These are phyloP conservation scores for Globisporangium paddicum DNA, from an alignment of 352 stramenopile genomes.

Conservation along the genomic window DNA sequence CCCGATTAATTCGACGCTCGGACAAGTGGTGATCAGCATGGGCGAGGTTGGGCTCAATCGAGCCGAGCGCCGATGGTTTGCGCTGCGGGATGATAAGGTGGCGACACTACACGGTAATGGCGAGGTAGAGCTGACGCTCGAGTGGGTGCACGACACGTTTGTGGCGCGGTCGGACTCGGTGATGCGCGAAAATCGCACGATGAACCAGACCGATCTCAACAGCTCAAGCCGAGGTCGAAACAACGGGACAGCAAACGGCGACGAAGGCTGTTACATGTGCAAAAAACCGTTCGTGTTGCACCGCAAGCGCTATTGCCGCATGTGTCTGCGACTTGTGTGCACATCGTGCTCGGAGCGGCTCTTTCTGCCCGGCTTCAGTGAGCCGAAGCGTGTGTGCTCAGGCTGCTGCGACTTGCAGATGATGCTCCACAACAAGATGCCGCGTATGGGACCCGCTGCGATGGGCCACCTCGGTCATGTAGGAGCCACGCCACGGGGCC, in stretches of 20 bases:
- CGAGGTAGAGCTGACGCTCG: slow-evolving; percentile 85
- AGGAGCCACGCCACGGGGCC: slow-evolving; percentile 3
- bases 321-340: slow-evolving; percentile 82
- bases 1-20: slow-evolving; percentile 69
- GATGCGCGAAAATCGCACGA: slow-evolving; percentile 60
- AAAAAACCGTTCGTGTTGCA: slow-evolving; percentile 78
- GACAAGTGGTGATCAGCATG: slow-evolving; percentile 72
- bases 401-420: slow-evolving; percentile 86
- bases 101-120: slow-evolving; percentile 61
- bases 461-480: slow-evolving; percentile 12
- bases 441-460: slow-evolving; percentile 32
- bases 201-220: slow-evolving; percentile 5
- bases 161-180: slow-evolving; percentile 85
- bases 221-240: slow-evolving; percentile 13
- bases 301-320: slow-evolving; percentile 77
- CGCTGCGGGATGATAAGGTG: slow-evolving; percentile 68
- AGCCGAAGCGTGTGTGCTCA: slow-evolving; percentile 82
- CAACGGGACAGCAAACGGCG: slow-evolving; percentile 18
- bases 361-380: slow-evolving; percentile 83
- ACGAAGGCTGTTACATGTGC: slow-evolving; percentile 80
- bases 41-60: slow-evolving; percentile 78
- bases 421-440: slow-evolving; percentile 84
- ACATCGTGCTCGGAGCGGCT: slow-evolving; percentile 82
- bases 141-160: slow-evolving; percentile 89
- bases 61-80: slow-evolving; percentile 75